Base-by-base conservation (phyloP, 257 asterid species). In the Thymus mandschuricus region DNA sequence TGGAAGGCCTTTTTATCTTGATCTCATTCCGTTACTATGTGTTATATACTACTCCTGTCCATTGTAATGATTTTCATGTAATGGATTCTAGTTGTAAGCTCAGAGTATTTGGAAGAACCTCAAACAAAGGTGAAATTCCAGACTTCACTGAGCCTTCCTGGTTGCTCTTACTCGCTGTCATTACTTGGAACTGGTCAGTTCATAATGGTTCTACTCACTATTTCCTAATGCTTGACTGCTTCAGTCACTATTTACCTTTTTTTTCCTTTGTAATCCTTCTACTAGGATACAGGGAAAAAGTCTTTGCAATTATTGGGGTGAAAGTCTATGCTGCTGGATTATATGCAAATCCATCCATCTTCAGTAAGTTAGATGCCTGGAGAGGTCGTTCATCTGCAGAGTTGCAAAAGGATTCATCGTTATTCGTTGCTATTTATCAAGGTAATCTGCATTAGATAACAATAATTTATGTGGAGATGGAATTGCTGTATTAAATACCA, bases 241-340 rank as follows among this genome's bases (percentile, higher is more conserved):
- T 8, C 60, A 81, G 72, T 55, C 28, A 21, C 21, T 21, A 21
- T 21, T 21, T 21, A 21, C 21, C 21, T 21, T 21, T 21, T 63
- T 60, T 45, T 55, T 57, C 59, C 13, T 60, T 52, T 43, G 27
- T 64, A 12, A 60, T 77, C 61, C 66, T 77, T 58, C 66, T 75
- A 45, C 31, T 77, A 93, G 97, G 98, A 70, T 89, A 87, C 82
- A 86, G 97, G 74, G 97, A 93, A 78, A 93, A 86, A 80, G 85
- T 93, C 6, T 87, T 93, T 60, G 96, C 96, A 28, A 87, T 91
- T 72, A 85, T 93, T 27, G 96, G 97, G 68, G 96, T 90, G 63
- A 93, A 90, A 82, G 97, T 93, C 70, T 93, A 93, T 73, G 96
- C 97, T 73, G 96, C 88, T 7, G 98, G 96, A 43, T 80, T 91